Evolutionary conservation across 805 yeast genomes (phyloP).

Genomic region (Barnettozyma siamensis): DNA sequence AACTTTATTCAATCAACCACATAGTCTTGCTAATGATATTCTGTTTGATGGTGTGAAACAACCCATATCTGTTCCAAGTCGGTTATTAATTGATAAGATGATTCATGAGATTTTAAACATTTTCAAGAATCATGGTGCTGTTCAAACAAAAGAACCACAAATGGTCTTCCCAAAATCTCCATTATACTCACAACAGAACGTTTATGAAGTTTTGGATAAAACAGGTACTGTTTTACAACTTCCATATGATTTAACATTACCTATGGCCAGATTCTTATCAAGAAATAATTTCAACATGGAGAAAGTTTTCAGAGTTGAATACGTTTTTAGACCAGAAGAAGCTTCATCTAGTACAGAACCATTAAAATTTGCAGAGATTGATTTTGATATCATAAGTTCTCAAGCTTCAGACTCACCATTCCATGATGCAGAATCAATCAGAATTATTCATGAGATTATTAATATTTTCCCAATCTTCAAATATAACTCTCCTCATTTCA

Average conservation of each 20-base stretch:
- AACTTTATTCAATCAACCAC: constrained; percentile 79
- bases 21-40: constrained; percentile 77
- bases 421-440: constrained; percentile 85
- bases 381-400: constrained; percentile 68
- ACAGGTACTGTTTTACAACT: constrained; percentile 85
- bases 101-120: constrained; percentile 53
- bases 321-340: constrained; percentile 66
- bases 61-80: constrained; percentile 36
- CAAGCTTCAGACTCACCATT: constrained; percentile 41
- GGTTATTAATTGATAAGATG: constrained; percentile 54
- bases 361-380: constrained; percentile 70
- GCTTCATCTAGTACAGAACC: constrained; percentile 63
- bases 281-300: constrained; percentile 45
- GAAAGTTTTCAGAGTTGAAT: constrained; percentile 71
- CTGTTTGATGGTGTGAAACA: constrained; percentile 55
- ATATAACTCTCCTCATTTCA: constrained; percentile 47
- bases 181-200: constrained; percentile 52
- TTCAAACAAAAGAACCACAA: constrained; percentile 63
- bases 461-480: constrained; percentile 62
- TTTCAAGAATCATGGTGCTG: constrained; percentile 81
- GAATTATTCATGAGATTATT: constrained; percentile 72
- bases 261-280: constrained; percentile 82
- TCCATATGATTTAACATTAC: constrained; percentile 85
- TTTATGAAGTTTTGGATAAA: constrained; percentile 76
- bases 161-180: constrained; percentile 79